phyloP scores from a whole-genome alignment of 2,329 filamentous ascomycete genomes.

The Xenoacremonium recifei region DNA sequence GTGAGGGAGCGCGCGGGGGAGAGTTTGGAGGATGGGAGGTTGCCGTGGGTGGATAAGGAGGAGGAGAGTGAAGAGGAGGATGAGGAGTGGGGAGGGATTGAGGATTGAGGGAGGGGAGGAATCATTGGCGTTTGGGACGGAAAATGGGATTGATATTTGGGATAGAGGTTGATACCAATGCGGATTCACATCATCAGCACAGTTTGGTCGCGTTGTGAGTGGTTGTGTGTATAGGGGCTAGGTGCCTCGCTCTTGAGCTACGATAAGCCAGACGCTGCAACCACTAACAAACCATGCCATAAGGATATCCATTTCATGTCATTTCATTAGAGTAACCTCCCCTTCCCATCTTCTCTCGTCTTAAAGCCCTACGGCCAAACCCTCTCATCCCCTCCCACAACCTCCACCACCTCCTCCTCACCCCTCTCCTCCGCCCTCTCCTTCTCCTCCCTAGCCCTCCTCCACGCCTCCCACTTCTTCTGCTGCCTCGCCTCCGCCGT shows the following conservation, averaged over 20 bases:
- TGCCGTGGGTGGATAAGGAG: slow-evolving; percentile 54
- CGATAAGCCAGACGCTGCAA: no score
- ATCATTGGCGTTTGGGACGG: slow-evolving; percentile 24
- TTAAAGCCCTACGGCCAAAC: slow-evolving; percentile 17
- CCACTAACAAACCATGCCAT: no score
- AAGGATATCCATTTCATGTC: slow-evolving; percentile 5
- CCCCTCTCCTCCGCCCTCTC: slow-evolving; percentile 38
- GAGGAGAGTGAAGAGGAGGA: slow-evolving; percentile 34
- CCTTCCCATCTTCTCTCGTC: not conserved
- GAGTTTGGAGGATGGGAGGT: slow-evolving; percentile 68
- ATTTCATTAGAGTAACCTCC: slow-evolving; percentile 4
- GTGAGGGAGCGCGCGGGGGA: slow-evolving; percentile 70
- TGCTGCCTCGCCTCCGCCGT: slow-evolving; percentile 40
- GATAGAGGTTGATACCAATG: slow-evolving; percentile 23
- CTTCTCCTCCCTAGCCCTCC: slow-evolving; percentile 35
- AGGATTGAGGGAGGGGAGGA: slow-evolving; percentile 40
- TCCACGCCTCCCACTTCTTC: slow-evolving; percentile 45
- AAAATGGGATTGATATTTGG: slow-evolving; percentile 14
- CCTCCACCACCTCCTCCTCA: slow-evolving; percentile 31
- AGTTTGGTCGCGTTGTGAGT: no score
- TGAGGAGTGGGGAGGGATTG: slow-evolving; percentile 67
- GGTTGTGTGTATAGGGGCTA: no score
- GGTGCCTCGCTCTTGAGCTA: no score
- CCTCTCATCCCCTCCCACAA: slow-evolving; percentile 28
- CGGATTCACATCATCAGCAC: no score